Base-by-base conservation (phyloP, 805 yeast species). In the Brettanomyces nanus region DNA sequence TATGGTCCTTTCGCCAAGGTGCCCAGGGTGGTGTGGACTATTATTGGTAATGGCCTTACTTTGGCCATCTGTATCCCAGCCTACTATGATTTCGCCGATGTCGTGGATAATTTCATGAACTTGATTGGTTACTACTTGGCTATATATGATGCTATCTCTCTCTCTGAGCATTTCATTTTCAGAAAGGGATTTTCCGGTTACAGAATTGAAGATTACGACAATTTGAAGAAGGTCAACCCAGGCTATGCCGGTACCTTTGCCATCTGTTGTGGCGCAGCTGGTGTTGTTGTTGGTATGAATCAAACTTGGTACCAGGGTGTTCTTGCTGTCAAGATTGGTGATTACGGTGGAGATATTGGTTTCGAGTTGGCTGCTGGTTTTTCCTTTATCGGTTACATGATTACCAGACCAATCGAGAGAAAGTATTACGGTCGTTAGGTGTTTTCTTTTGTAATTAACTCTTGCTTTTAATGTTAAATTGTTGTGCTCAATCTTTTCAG, bases 1-100 rank as follows among this genome's bases (percentile, higher is more conserved):
- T 83, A 90, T 83, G 75, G 82, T 40, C 76, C 75, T 45, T 73
- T 87, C 54, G 68, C 77, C 31, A 73, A 68, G 53, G 66, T 89
- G 42, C 97, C 96, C 54, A 77, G 96, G 69, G 71, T 81, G 36
- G 48, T 78, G 35, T 87, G 95, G 95, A 80, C 95, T 30, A 48
- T 83, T 33, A 57, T 67, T 38, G 95, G 89, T 53, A 82, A 85
- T 62, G 77, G 72, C 45, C 73, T 76, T 34, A 76, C 90, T 26
- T 71, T 89, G 59, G 96, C 87, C 36, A 80, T 89, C 53, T 77
- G 95, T 53, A 87, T 87, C 48, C 95, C 95, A 35, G 95, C 85
- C 36, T 83, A 80, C 66, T 80, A 82, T 68, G 58, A 71, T 45
- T 86, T 89, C 60, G 74, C 69, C 40, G 51, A 58, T 3, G 87